phyloP scores from a whole-genome alignment of 2,329 filamentous ascomycete species.

The Cordyceps fumosorosea region DNA sequence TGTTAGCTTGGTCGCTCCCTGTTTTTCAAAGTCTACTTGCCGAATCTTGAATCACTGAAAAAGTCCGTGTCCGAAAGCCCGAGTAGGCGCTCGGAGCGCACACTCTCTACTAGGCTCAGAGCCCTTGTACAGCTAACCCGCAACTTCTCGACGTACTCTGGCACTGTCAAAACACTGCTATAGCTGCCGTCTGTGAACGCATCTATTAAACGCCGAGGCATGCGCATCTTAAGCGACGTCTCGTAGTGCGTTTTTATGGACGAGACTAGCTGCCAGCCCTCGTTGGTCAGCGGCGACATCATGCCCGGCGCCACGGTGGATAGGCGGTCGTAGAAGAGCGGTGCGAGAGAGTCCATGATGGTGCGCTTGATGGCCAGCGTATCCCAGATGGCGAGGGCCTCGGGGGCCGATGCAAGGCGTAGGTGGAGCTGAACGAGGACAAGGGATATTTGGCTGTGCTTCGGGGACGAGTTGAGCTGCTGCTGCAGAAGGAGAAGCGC shows the following conservation, averaged over 20 bases:
- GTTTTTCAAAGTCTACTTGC: constrained; percentile 29
- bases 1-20: neutral
- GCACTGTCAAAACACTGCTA: constrained; percentile 42
- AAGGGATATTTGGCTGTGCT: constrained; percentile 41
- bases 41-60: constrained; percentile 37
- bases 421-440: constrained; percentile 47
- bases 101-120: constrained; percentile 46
- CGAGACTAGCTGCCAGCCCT: constrained; percentile 32
- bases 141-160: constrained; percentile 36
- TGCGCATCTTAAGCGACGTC: constrained; percentile 39
- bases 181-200: constrained; percentile 46
- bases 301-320: constrained; percentile 42
- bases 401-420: constrained; percentile 41
- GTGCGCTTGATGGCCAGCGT: constrained; percentile 49
- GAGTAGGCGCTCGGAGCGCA: constrained; percentile 38
- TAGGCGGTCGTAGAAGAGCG: constrained; percentile 49
- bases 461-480: constrained; percentile 38
- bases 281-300: constrained; percentile 26
- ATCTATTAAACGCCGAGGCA: constrained; percentile 36
- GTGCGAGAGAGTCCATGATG: constrained; percentile 49
- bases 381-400: constrained; percentile 42
- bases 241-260: constrained; percentile 40
- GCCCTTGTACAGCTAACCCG: constrained; percentile 44
- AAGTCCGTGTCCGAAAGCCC: constrained; percentile 35
- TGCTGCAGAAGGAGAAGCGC: constrained; percentile 44